Conservation (phyloP, 1,284 basidiomycete genomes). For the Trichosporon sp. region DNA sequence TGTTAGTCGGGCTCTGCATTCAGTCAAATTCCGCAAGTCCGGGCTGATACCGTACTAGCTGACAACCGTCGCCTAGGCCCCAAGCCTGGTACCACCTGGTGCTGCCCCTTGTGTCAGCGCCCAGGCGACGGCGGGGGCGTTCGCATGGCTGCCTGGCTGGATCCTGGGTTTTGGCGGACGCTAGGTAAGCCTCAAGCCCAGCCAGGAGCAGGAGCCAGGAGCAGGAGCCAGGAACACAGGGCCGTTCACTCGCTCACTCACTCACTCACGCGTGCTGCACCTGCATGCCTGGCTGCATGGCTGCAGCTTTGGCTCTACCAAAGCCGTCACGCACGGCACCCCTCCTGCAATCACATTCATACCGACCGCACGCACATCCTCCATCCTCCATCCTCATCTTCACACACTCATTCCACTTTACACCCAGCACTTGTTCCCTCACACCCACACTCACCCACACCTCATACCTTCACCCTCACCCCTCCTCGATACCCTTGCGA, state of each 20-base stretch:
- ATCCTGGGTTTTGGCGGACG: too few species aligned
- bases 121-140: neutral
- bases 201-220: neutral
- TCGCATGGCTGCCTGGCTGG: neutral
- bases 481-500: neutral
- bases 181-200: constrained; percentile 2
- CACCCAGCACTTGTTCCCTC: neutral
- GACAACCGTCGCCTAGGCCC: too few species aligned
- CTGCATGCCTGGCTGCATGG: neutral
- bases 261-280: too few species aligned
- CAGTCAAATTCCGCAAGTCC: neutral
- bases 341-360: constrained; percentile 15
- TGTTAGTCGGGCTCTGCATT: neutral
- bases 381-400: neutral
- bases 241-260: neutral
- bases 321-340: constrained; percentile 1
- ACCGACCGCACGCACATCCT: neutral
- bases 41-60: too few species aligned
- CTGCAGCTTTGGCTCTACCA: neutral
- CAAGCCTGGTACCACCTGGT: too few species aligned
- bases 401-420: neutral
- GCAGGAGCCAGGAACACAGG: neutral
- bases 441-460: neutral
- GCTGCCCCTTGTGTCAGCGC: too few species aligned
- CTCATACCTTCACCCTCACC: neutral